Base-by-base conservation (phyloP, 2,329 filamentous ascomycete species). In the Ascochyta rabiei region DNA sequence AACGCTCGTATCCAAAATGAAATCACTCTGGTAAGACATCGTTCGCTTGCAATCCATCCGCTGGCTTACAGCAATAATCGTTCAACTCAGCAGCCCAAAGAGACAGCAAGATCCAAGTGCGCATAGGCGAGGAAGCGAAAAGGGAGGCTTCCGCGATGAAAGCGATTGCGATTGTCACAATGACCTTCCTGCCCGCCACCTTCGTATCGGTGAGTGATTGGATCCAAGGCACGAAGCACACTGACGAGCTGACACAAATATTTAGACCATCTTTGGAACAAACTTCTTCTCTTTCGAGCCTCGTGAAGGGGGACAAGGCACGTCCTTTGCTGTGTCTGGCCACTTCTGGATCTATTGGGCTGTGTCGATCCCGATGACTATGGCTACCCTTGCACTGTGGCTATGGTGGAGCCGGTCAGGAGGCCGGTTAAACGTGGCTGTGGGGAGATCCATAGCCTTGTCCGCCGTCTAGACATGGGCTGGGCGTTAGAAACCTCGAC, bases 71-170 rank as follows among this genome's bases (percentile, higher is more conserved):
- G 8, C 13, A 49, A 19, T 33, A 62, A 59, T 56, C 59, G 33
- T 64, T 59, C 47, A 57, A 62, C 37, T 39, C 28, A 9, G 60
- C 49, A 28, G 60, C 62, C 3, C 62, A 65, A 31, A 43, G 54
- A 19, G 56, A 65, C 34, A 65, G 59, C 44, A 61, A 39, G 48
- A 38, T 62, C 12, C 56, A 62, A 24, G 26, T 62, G 45, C 58
- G 34, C 10, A 63, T 65, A 49, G 62, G 58, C 38, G 52, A 63
- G 40, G 60, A 60, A 52, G 58, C 62, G 4, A 60, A 46, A 33
- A 61, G 50, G 41, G 66, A 68, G 26, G 48, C 59, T 6, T 52
- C 61, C 19, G 53, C 58, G 28, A 67, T 66, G 64, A 62, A 59
- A 35, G 55, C 58, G 2, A 66, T 67, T n/a, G 61, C 63, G 28